phyloP scores from a whole-genome alignment of 768 basidiomycete species.

The Cystobasidium onofrii region DNA sequence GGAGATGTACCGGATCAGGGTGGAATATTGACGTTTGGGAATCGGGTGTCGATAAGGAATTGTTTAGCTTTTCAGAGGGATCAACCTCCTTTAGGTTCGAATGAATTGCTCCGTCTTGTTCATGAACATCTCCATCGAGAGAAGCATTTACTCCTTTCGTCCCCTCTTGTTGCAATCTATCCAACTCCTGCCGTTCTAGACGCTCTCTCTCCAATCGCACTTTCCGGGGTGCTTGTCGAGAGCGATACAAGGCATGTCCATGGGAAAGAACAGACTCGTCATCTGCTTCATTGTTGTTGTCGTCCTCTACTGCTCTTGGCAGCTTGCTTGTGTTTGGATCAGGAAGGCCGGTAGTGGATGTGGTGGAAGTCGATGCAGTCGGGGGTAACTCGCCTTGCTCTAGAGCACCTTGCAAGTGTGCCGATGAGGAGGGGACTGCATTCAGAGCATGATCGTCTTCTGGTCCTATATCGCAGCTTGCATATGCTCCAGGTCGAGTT shows the following conservation, averaged over 20 bases:
- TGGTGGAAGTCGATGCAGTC: too few relatives aligned
- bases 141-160: neutral
- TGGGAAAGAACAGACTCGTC: constrained; percentile 9
- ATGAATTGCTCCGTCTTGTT: neutral
- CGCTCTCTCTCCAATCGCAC: constrained; percentile 36
- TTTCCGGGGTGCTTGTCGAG: constrained; percentile 40
- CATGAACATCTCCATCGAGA: neutral
- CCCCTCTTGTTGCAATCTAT: neutral
- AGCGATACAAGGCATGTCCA: constrained; percentile 33
- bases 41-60: neutral
- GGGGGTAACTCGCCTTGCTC: constrained; percentile 32
- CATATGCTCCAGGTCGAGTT: constrained; percentile 57
- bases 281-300: neutral
- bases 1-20: constrained; percentile 26
- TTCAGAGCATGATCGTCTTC: constrained; percentile 53
- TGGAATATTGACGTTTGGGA: constrained; percentile 2
- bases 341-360: neutral
- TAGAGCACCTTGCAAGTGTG: neutral
- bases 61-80: neutral
- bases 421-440: constrained; percentile 32
- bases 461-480: constrained; percentile 68
- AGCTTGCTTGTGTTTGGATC: neutral
- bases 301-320: neutral
- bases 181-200: constrained; percentile 28
- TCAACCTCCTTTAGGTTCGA: neutral